Base-by-base conservation (phyloP, 352 stramenopile genomes). In the Phytophthora agathidicida region DNA sequence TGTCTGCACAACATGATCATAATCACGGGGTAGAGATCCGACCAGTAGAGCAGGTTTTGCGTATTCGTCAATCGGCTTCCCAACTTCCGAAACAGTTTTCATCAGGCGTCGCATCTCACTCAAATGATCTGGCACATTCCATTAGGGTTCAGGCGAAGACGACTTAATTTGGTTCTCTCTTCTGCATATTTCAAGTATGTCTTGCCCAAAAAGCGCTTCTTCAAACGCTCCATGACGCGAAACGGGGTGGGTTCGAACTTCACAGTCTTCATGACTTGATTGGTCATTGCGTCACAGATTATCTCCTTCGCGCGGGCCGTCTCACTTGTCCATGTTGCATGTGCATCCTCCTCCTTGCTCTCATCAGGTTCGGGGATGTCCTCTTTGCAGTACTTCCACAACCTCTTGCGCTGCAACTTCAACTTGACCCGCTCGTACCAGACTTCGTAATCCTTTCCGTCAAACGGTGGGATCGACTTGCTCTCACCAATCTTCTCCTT, bases 1-100 rank as follows among this genome's bases (percentile, higher is more conserved):
- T 4, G 26, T 58, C 19, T 58, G n/a, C 7, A 58, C 36, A 5
- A 48, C 49, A 22, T 58, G n/a, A 17, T 58, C 36, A 27, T 49
- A 58, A 6, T 48, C 26, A 3, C 28, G 27, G 9, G 37, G 33
- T 8, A 55, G 32, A 1, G 30, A 55, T 27, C 31, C 31, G 7
- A 53, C 33, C 30, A 53, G 11, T 16, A 43, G 7, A 9, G 30
- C 45, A 23, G 45, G 30, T 17, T 53, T 53, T 31, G 20, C 32
- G n/a, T 53, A 42, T 22, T 52, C 44, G 19, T 52, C 30, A 3
- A 42, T 5, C 14, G 28, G 44, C 3, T 31, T 22, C 2, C 30
- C 44, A 20, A 52, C 28, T 10, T 27, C 20, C 24, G 30, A 31
- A 39, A 52, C 31, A 11, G 19, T 31, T 11, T 41, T 30, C 30